Percentiles rank a stretch among this genome's conserved stretches.
Evolutionary conservation across 1,139 yeast species (phyloP).

Genomic region (Neolecta irregularis): DNA sequence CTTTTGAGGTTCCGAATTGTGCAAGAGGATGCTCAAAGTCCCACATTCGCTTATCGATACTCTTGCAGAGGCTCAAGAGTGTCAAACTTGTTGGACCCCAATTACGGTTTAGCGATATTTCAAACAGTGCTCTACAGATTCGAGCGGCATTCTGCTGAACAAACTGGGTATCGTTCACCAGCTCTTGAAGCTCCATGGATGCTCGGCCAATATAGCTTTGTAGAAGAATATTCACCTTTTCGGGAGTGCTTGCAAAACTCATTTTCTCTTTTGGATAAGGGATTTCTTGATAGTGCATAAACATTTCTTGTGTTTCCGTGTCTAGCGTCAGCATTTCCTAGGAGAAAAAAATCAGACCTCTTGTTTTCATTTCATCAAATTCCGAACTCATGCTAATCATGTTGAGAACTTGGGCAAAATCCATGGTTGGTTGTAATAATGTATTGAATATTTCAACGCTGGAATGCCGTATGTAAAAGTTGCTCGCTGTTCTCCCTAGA

Average conservation of each 20-base stretch:
- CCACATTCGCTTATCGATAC: slow-evolving; percentile 68
- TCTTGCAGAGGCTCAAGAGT: slow-evolving; percentile 38
- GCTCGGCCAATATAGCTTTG: slow-evolving; percentile 81
- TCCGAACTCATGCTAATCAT: slow-evolving; percentile 89
- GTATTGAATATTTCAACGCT: slow-evolving; percentile 82
- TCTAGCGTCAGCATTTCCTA: slow-evolving; percentile 18
- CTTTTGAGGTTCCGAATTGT: slow-evolving; percentile 68
- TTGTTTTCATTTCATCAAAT: slow-evolving; percentile 73
- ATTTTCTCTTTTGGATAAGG: too few relatives aligned
- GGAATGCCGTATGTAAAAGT: slow-evolving; percentile 71
- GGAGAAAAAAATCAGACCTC: slow-evolving; percentile 27
- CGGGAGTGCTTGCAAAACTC: too few relatives aligned
- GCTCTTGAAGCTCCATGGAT: slow-evolving; percentile 46
- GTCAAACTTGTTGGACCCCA: slow-evolving; percentile 40
- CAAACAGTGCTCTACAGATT: slow-evolving; percentile 76
- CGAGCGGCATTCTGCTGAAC: slow-evolving; percentile 93
- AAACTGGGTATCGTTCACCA: slow-evolving; percentile 74
- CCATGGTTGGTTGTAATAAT: slow-evolving; percentile 66
- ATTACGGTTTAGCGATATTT: slow-evolving; percentile 69
- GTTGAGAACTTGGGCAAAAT: slow-evolving; percentile 83
- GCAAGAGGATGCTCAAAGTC: slow-evolving; percentile 78
- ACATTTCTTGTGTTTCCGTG: slow-evolving; percentile 69
- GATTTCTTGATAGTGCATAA: too few relatives aligned
- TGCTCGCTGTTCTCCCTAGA: slow-evolving; percentile 86
- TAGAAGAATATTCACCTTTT: slow-evolving; percentile 72